Evolutionary conservation across 2,329 filamentous ascomycete species (phyloP).

Genomic region (Pyricularia grisea): DNA sequence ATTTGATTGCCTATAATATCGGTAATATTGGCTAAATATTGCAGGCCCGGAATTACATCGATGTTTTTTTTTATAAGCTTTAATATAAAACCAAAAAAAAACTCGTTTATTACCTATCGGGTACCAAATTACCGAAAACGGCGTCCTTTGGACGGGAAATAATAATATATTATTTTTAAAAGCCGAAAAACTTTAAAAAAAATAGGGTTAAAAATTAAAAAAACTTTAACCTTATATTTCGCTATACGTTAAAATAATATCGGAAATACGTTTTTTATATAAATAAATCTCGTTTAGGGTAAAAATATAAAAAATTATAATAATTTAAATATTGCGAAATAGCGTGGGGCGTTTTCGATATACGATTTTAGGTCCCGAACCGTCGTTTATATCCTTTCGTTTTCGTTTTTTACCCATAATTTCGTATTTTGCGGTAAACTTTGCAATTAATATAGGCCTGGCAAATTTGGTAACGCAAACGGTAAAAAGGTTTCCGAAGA

Average conservation of each 20-base stretch:
- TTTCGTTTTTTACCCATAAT: constrained; percentile 41
- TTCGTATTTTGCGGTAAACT: constrained; percentile 2
- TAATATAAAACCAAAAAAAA: constrained; percentile 31
- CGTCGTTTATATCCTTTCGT: constrained; percentile 35
- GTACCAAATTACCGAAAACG: constrained; percentile 33
- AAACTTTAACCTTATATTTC: background rate
- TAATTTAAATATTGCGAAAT: constrained; percentile 66
- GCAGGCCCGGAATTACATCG: constrained; percentile 79
- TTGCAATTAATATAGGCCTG: background rate
- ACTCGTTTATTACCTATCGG: constrained; percentile 42
- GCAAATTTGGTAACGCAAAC: constrained; percentile 12
- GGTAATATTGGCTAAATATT: constrained; percentile 79
- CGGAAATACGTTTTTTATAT: constrained; percentile 40
- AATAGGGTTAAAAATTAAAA: background rate
- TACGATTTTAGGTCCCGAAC: constrained; percentile 11
- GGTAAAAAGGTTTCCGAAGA: constrained; percentile 37
- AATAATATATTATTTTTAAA: constrained; percentile 40
- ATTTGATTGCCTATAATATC: constrained; percentile 78
- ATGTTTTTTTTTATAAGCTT: constrained; percentile 47
- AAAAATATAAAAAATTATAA: constrained; percentile 71
- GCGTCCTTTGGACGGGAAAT: constrained; percentile 45
- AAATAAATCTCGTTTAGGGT: constrained; percentile 78
- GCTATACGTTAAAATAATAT: constrained; percentile 37
- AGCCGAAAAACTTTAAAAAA: constrained; percentile 4
- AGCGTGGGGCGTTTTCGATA: background rate